Evolutionary conservation across 306 rosid genomes (phyloP).

Genomic region (Geum urbanum): DNA sequence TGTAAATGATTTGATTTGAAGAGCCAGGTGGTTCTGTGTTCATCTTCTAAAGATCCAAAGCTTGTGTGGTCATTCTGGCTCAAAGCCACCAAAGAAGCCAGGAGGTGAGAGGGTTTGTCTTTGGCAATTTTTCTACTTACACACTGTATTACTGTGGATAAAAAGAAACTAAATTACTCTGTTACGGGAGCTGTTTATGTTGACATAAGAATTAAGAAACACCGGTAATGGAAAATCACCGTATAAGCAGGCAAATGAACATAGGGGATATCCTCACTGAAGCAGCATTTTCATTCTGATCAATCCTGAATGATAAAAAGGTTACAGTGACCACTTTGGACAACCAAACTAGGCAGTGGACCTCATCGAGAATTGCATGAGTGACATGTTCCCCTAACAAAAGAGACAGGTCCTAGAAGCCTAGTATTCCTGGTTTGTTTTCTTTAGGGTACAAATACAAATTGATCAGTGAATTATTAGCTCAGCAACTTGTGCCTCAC

Average conservation of each 20-base stretch:
- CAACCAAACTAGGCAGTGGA: constrained; percentile 43
- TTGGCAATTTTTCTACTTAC: constrained; percentile 13
- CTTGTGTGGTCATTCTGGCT: background rate
- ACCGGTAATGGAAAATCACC: constrained; percentile 25
- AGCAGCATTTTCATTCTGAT: constrained; percentile 32
- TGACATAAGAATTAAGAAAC: background rate
- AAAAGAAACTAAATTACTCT: background rate
- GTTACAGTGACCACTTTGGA: constrained; percentile 38
- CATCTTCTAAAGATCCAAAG: background rate
- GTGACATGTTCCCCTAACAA: background rate
- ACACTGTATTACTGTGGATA: background rate
- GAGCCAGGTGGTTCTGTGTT: background rate
- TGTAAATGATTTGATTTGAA: constrained; percentile 5
- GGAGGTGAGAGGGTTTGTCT: background rate
- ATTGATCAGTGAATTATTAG: background rate
- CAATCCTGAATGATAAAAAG: constrained; percentile 27
- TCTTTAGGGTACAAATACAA: background rate
- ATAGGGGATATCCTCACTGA: constrained; percentile 20
- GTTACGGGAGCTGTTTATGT: background rate
- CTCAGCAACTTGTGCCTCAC: too few species aligned
- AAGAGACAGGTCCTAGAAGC: background rate
- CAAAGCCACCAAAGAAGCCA: constrained; percentile 5
- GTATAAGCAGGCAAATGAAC: constrained; percentile 24
- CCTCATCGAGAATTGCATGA: background rate
- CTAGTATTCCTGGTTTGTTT: background rate